These are phyloP conservation scores for Acanthamoeba healyi DNA, from an alignment of 208 protist genomes.

Conservation along the genomic window DNA sequence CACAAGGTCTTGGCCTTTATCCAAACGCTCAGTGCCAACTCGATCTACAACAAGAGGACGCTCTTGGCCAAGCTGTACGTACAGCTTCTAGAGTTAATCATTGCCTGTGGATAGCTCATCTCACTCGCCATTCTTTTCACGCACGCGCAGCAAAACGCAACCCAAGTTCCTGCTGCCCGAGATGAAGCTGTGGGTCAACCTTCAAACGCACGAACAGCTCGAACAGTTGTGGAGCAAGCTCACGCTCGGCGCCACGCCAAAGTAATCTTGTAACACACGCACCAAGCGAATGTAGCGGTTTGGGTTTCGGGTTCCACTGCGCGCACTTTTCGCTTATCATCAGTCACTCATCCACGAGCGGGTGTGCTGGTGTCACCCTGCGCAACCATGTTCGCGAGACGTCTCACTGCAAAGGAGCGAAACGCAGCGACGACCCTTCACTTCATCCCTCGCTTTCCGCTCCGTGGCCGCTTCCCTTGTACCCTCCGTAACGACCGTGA, in stretches of 20 bases:
- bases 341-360: too few relatives aligned
- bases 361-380: too few relatives aligned
- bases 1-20: conserved; percentile 65
- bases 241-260: neutral
- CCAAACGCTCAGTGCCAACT: conserved; percentile 9
- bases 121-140: too few relatives aligned
- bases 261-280: neutral
- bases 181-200: conserved; percentile 69
- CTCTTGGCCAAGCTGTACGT: conserved; percentile 42
- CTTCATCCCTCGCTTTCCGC: too few relatives aligned
- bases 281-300: too few relatives aligned
- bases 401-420: too few relatives aligned
- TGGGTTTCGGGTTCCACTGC: too few relatives aligned
- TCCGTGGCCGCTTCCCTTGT: too few relatives aligned
- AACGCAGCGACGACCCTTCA: too few relatives aligned
- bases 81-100: neutral
- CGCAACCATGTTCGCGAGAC: too few relatives aligned
- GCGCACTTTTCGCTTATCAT: too few relatives aligned
- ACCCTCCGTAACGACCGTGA: too few relatives aligned
- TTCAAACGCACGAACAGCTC: conserved; percentile 24
- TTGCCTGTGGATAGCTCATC: neutral
- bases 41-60: neutral
- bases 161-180: conserved; percentile 53
- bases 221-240: conserved; percentile 48
- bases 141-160: neutral